These are phyloP conservation scores for Aureoboletus auriporus DNA, from an alignment of 768 basidiomycete species.

Conservation along the genomic window DNA sequence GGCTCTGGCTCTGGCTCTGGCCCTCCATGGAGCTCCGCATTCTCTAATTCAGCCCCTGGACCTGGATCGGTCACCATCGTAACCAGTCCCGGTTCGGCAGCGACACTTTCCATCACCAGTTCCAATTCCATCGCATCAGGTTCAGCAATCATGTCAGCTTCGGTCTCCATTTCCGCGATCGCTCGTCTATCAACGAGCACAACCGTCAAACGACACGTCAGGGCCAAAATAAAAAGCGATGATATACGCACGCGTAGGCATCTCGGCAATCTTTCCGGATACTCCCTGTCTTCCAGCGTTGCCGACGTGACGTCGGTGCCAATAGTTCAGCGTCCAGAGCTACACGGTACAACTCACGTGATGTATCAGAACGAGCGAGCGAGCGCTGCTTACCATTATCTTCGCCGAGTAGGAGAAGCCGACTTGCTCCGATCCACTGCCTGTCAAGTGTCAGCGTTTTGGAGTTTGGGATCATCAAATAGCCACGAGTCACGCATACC, in stretches of 20 bases:
- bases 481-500: conserved; percentile 37
- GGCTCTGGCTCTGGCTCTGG: too few species aligned
- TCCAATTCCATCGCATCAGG: too few species aligned
- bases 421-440: conserved; percentile 56
- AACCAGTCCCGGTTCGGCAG: too few species aligned
- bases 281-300: conserved; percentile 56
- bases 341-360: conserved; percentile 20
- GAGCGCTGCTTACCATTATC: conserved; percentile 49
- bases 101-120: too few species aligned
- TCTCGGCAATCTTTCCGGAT: conserved; percentile 54
- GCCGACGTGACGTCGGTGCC: conserved; percentile 43
- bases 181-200: conserved; percentile 33
- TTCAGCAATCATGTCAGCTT: conserved; percentile 14
- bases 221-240: background rate
- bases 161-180: conserved; percentile 45
- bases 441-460: conserved; percentile 32
- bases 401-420: conserved; percentile 66
- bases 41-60: too few species aligned
- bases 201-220: background rate
- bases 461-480: background rate
- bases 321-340: conserved; percentile 66
- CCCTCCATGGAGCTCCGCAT: too few species aligned
- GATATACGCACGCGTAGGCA: conserved; percentile 54
- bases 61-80: too few species aligned
- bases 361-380: too few species aligned